phyloP scores from a whole-genome alignment of 305 asterid species.

The Ilex paraguariensis region DNA sequence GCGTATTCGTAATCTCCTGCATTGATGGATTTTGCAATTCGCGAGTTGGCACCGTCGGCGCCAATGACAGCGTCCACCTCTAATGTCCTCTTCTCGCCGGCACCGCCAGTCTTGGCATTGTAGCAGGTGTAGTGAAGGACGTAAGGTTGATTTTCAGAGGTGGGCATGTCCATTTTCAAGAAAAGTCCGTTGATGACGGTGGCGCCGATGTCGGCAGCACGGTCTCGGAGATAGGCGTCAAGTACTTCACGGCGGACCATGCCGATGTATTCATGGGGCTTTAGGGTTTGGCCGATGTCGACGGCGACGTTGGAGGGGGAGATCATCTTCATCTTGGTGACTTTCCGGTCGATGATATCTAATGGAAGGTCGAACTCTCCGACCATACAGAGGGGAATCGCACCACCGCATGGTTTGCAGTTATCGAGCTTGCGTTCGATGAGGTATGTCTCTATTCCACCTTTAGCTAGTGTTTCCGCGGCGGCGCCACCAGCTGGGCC shows the following conservation, averaged over 20 bases:
- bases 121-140: slow-evolving; percentile 63
- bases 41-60: slow-evolving; percentile 92
- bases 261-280: slow-evolving; percentile 89
- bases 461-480: slow-evolving; percentile 79
- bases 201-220: slow-evolving; percentile 72
- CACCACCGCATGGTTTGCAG: slow-evolving; percentile 97
- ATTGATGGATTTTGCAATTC: slow-evolving; percentile 68
- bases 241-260: slow-evolving; percentile 96
- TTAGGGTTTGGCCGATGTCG: slow-evolving; percentile 73
- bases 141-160: slow-evolving; percentile 45
- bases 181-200: slow-evolving; percentile 72
- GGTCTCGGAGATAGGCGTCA: slow-evolving; percentile 76
- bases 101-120: slow-evolving; percentile 47
- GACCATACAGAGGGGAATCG: slow-evolving; percentile 93
- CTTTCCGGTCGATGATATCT: slow-evolving; percentile 80
- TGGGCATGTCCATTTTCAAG: slow-evolving; percentile 72
- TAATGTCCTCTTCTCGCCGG: slow-evolving; percentile 59
- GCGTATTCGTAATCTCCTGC: slow-evolving; percentile 97
- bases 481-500: slow-evolving; percentile 95
- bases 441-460: slow-evolving; percentile 75
- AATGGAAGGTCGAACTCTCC: slow-evolving; percentile 88
- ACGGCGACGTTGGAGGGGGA: slow-evolving; percentile 94
- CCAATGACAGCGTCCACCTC: slow-evolving; percentile 93
- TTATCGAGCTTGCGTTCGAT: slow-evolving; percentile 83
- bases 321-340: slow-evolving; percentile 93